Percentiles rank a stretch among this genome's conserved stretches.
phyloP scores from a whole-genome alignment of 192 early-diverging fungal species.

The Coemansia sp. region DNA sequence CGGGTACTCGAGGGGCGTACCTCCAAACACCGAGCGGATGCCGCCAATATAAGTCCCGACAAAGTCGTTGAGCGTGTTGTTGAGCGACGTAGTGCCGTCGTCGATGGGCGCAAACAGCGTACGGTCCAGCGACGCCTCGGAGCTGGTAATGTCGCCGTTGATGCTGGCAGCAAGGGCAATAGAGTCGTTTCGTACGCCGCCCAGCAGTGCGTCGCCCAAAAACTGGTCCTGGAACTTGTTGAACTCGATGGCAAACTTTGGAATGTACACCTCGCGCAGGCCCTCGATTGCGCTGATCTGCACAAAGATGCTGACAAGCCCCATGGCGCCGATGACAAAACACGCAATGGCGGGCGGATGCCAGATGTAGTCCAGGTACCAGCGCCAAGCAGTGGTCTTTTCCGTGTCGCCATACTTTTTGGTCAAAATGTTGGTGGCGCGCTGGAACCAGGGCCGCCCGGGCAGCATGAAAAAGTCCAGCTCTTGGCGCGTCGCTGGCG shows the following conservation, averaged over 20 bases:
- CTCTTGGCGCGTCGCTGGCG: constrained; percentile 32
- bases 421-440: constrained; percentile 10
- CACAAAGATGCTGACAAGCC: constrained; percentile 16
- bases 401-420: constrained; percentile 20
- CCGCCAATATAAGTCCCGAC: constrained; percentile 29
- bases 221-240: constrained; percentile 29
- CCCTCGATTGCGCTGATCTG: constrained; percentile 38
- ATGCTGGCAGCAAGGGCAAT: constrained; percentile 21
- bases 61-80: constrained; percentile 43
- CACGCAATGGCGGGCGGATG: constrained; percentile 49
- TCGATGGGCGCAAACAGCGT: constrained; percentile 40
- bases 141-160: constrained; percentile 21
- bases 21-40: constrained; percentile 35
- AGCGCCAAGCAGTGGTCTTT: constrained; percentile 39
- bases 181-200: constrained; percentile 31
- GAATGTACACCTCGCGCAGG: constrained; percentile 31
- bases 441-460: constrained; percentile 20
- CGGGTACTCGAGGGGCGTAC: constrained; percentile 25
- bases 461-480: constrained; percentile 44
- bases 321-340: constrained; percentile 38
- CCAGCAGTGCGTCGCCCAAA: constrained; percentile 16
- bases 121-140: constrained; percentile 23
- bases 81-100: constrained; percentile 25
- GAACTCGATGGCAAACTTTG: constrained; percentile 19
- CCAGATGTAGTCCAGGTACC: constrained; percentile 43